phyloP scores from a whole-genome alignment of 2,329 filamentous ascomycete genomes.

The Botrytis tulipae region DNA sequence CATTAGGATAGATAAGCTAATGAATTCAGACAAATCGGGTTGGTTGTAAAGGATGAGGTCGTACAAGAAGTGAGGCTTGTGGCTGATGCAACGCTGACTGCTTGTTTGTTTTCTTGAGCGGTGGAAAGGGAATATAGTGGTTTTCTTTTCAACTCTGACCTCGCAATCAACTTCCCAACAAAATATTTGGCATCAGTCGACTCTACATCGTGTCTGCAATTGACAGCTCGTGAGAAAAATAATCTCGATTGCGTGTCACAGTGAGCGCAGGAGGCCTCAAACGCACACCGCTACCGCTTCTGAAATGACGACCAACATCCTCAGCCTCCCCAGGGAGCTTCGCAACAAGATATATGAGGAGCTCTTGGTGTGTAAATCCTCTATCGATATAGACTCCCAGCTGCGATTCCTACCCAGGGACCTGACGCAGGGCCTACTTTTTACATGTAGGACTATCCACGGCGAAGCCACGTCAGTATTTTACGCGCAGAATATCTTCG shows the following conservation, averaged over 20 bases:
- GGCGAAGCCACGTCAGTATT: conserved; percentile 29
- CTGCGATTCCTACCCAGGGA: background rate
- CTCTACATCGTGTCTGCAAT: background rate
- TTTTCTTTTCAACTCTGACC: background rate
- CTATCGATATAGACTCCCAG: background rate
- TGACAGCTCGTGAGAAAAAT: background rate
- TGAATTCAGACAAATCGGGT: background rate
- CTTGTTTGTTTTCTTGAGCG: background rate
- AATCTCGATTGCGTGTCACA: background rate
- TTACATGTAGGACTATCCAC: conserved; percentile 28
- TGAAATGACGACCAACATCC: conserved; percentile 17
- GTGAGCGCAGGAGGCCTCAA: background rate
- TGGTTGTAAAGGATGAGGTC: background rate
- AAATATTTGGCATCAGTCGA: background rate
- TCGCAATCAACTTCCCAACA: background rate
- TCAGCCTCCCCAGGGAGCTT: conserved; percentile 20
- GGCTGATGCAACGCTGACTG: background rate
- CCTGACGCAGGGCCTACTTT: conserved; percentile 24
- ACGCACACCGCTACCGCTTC: background rate
- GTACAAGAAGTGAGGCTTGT: background rate
- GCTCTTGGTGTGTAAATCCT: background rate
- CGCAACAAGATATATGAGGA: conserved; percentile 20
- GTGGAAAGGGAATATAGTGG: background rate
- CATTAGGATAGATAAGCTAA: background rate
- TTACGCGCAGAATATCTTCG: conserved; percentile 31